Evolutionary conservation across 768 basidiomycete species (phyloP), one percentile per base, ranked within the genome.

Genomic region (Termitomyces titanicus): DNA sequence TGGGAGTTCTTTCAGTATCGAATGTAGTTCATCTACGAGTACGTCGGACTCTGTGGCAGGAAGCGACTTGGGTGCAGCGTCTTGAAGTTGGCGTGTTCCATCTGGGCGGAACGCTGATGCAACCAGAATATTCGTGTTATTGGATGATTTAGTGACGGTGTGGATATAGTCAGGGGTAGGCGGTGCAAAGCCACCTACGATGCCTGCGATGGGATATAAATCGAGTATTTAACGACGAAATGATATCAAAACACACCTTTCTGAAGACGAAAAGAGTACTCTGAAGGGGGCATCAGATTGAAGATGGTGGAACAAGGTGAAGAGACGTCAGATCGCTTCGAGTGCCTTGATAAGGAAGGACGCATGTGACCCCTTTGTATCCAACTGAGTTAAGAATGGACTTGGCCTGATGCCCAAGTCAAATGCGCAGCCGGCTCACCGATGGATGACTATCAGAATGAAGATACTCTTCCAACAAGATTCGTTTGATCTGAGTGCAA

Each of bases 161-260:
- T 82, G 74, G 62, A 86, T 70, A 13, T 80, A 82, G 25, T 70
- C 70, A 3, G 86, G 84, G 7, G 74, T 84, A 3, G 90, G 84
- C 0, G 88, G 85, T 12, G 81, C 82, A 64, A 92, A 88, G 39
- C 90, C 90, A 29, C 89, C 89, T 12, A 73, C 68, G 65, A 91
- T 92, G 56, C 90, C 90, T 92, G 46, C 8, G 39, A 47, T 54
- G 3, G 15, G n/a, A 22, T 5, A 6, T 33, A 15, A 20, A 34
- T 44, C 34, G 15, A 48, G 48, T 27, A 46, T 38, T 17, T 27
- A 18, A 43, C 27, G 24, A 20, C 15, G 11, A 11, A 29, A 18
- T n/a, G 17, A 43, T 20, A 34, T 22, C 13, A 24, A 25, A 22
- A 61, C 70, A 15, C 59, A 82, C 87, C 87, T 65, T 79, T 76